These are phyloP conservation scores for Hymenoscyphus repandus DNA, from an alignment of 2,329 filamentous ascomycete genomes.

Conservation along the genomic window DNA sequence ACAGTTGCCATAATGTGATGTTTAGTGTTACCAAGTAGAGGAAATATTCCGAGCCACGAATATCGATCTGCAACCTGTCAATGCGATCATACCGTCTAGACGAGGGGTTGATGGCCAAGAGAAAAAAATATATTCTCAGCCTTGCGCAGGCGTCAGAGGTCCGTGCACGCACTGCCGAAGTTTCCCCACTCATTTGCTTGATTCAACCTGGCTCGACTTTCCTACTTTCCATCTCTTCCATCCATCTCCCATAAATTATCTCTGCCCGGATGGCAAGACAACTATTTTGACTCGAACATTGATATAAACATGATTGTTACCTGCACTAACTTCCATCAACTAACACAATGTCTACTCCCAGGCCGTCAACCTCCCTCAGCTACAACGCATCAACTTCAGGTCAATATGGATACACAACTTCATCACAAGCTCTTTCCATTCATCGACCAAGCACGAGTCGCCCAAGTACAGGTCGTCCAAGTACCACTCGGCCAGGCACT, in stretches of 20 bases:
- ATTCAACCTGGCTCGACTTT: neutral
- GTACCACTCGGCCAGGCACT: slow-evolving; percentile 27
- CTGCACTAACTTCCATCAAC: slow-evolving; percentile 11
- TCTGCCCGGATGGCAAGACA: no score
- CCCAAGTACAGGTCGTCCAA: slow-evolving; percentile 23
- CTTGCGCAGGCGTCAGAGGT: slow-evolving; percentile 14
- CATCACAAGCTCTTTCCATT: slow-evolving; percentile 22
- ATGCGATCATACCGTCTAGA: no score
- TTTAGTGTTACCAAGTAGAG: neutral
- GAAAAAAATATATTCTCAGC: slow-evolving; percentile 24
- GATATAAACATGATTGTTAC: slow-evolving; percentile 7
- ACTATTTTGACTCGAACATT: neutral
- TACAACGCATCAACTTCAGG: slow-evolving; percentile 21
- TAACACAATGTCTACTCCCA: slow-evolving; percentile 16
- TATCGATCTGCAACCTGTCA: no score
- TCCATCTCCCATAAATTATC: neutral
- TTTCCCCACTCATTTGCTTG: neutral
- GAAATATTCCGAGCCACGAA: neutral
- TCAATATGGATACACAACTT: slow-evolving; percentile 27
- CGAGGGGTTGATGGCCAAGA: no score
- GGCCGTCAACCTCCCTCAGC: slow-evolving; percentile 24
- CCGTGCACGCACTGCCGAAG: neutral
- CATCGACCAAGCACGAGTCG: slow-evolving; percentile 23
- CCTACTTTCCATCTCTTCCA: neutral
- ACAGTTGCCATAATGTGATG: slow-evolving; percentile 67